These are phyloP conservation scores for Xylaria sp. DNA, from an alignment of 2,329 filamentous ascomycete species.

Conservation along the genomic window DNA sequence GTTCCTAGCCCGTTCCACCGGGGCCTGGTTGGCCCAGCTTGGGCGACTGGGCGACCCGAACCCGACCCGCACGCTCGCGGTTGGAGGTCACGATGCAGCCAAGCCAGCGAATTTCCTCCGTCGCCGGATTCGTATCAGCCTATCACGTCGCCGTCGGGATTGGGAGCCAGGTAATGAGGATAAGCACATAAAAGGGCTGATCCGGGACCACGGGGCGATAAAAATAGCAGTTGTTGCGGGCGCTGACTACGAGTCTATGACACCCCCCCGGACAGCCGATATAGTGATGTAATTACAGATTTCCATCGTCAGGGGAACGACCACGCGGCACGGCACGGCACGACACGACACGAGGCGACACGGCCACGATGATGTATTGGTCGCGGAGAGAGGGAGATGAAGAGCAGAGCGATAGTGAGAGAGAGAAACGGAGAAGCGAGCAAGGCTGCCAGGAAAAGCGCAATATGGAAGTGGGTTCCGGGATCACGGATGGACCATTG, in stretches of 20 bases:
- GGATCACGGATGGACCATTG: not conserved
- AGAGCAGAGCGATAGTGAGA: too few species aligned
- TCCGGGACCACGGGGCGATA: not conserved
- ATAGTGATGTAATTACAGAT: too few species aligned
- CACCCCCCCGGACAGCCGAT: too few species aligned
- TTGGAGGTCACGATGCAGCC: slow-evolving; percentile 23
- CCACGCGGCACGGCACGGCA: too few species aligned
- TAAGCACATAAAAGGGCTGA: not conserved
- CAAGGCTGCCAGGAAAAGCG: not conserved
- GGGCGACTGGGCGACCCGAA: slow-evolving; percentile 12
- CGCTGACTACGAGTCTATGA: too few species aligned
- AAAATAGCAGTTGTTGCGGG: too few species aligned
- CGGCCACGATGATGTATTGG: too few species aligned
- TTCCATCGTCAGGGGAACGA: too few species aligned
- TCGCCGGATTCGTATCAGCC: slow-evolving; percentile 29
- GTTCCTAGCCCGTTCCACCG: slow-evolving; percentile 1
- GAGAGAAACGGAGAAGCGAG: too few species aligned
- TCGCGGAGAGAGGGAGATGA: too few species aligned
- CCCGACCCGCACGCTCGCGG: not conserved
- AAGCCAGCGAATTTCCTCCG: slow-evolving; percentile 24
- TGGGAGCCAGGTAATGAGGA: not conserved
- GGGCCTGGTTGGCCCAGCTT: not conserved
- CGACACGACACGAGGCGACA: too few species aligned
- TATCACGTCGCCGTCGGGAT: not conserved
- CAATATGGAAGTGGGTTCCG: not conserved